Base-by-base conservation (phyloP, 2,329 filamentous ascomycete species). In the Ascochyta lentis region DNA sequence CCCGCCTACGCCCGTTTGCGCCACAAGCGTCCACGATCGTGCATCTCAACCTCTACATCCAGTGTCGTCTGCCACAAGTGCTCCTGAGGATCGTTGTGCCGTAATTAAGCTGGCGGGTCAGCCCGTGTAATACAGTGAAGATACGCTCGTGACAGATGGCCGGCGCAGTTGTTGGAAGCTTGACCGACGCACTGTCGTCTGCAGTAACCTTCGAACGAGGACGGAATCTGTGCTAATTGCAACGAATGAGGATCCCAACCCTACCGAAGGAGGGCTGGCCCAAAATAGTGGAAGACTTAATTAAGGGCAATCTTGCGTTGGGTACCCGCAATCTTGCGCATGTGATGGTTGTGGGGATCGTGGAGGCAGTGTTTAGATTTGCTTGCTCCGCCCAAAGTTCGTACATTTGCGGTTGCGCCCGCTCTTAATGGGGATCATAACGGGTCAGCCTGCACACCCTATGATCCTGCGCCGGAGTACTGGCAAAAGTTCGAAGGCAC, bases 1-100 rank as follows among this genome's bases (percentile, higher is more conserved):
- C 31, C 29, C 47, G 53, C 47, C 53, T 39, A 47, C 43, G 42
- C 42, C 40, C 47, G 46, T 55, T 55, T 38, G 34, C 53, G 53
- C 48, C 53, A 56, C 53, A 56, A 51, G 53, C 53, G 47, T 47
- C 34, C 43, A 47, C 43, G 47, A 56, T 56, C 53, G 53, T 51
- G 53, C 48, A 51, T 35, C 37, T 44, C 26, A 43, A 34, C 38
- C 15, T 34, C 39, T 51, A 15, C 23, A 29, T 34, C 35, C 26
- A 26, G n/a, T 34, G 24, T 42, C 26, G 24, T 47, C 37, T 37
- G 46, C 41, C 46, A 46, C 46, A 39, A 40, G 29, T 41, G 22
- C 35, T 29, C 37, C 23, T 10, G 38, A 47, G 24, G 19, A 23
- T 51, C 8, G 19, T 23, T 43, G 38, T 38, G 47, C 38, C 47